Evolutionary conservation across 805 yeast genomes (phyloP), one percentile per base, ranked within the genome.

Genomic region (Pichia insulana): DNA sequence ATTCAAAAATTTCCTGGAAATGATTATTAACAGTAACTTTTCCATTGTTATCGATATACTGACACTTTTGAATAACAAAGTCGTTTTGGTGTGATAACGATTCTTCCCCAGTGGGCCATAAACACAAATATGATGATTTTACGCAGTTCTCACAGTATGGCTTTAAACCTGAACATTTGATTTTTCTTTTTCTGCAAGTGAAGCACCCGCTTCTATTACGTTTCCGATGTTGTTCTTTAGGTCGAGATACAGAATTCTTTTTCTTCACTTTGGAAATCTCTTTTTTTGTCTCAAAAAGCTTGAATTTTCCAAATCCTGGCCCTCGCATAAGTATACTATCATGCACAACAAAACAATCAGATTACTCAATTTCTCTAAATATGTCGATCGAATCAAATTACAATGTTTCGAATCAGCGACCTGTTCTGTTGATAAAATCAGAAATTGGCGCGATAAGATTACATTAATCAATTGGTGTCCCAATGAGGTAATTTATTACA

Each of bases 171-270:
- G 44, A 49, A 38, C 59, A 55, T 38, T 55, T 55, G 32, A 54
- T 45, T 19, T 49, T 44, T 34, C 59, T 41, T 31, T 55, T 55
- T 15, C 58, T 44, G 35, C 58, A 55, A 31, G 58, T 53, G 15
- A 55, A 41, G 40, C 59, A 55, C 3, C 59, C 59, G 7, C 34
- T 46, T 40, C 40, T 47, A 31, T 22, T 37, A 18, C 26, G 13
- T 12, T 30, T 22, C 25, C 8, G 25, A 22, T 5, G 8, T 22
- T 8, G 25, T 8, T 22, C 25, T 8, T 22, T 22, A 22, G 25
- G 5, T 8, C 8, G 25, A 22, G 25, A 22, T 8, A 22, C 5
- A 22, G 25, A 22, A 8, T 8, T 22, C 8, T 22, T 22, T 8
- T 22, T 19, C 3, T 19, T 26, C 8, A 35, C 30, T 16, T 35